Conservation (phyloP, 1,284 basidiomycete species). For the Coniferiporia sulphurascens region DNA sequence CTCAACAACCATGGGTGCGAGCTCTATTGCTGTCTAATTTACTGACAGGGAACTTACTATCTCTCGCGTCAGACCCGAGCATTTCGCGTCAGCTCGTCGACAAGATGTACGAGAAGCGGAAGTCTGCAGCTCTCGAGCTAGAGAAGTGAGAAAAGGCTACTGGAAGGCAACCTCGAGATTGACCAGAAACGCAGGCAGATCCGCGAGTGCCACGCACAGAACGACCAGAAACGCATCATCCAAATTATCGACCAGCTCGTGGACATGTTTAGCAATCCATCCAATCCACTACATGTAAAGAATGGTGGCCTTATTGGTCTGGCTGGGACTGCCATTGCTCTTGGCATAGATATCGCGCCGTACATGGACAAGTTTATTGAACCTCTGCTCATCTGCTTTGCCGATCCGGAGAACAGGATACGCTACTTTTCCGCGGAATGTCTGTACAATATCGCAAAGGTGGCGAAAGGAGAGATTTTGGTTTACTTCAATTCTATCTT, state of each 20-base stretch:
- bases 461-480: slow-evolving; percentile 95
- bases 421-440: slow-evolving; percentile 97
- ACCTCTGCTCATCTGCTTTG: slow-evolving; percentile 90
- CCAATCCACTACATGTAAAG: slow-evolving; percentile 82
- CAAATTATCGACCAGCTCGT: slow-evolving; percentile 94
- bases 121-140: slow-evolving; percentile 91
- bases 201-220: slow-evolving; percentile 78
- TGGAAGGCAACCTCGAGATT: slow-evolving; percentile 13
- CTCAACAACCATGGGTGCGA: slow-evolving; percentile 13
- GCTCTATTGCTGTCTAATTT: neutral
- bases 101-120: slow-evolving; percentile 94
- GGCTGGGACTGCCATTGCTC: slow-evolving; percentile 92
- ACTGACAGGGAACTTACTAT: neutral
- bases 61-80: slow-evolving; percentile 11
- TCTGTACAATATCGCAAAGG: slow-evolving; percentile 97
- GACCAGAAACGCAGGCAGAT: slow-evolving; percentile 54
- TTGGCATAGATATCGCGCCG: slow-evolving; percentile 88
- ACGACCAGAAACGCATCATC: slow-evolving; percentile 77
- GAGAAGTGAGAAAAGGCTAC: slow-evolving; percentile 65
- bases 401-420: slow-evolving; percentile 92
- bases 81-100: slow-evolving; percentile 57
- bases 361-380: slow-evolving; percentile 93
- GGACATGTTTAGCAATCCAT: slow-evolving; percentile 80
- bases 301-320: slow-evolving; percentile 97
- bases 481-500: slow-evolving; percentile 99